These are phyloP conservation scores for Cryphonectria naterciae DNA, from an alignment of 2,329 filamentous ascomycete species.

Conservation along the genomic window DNA sequence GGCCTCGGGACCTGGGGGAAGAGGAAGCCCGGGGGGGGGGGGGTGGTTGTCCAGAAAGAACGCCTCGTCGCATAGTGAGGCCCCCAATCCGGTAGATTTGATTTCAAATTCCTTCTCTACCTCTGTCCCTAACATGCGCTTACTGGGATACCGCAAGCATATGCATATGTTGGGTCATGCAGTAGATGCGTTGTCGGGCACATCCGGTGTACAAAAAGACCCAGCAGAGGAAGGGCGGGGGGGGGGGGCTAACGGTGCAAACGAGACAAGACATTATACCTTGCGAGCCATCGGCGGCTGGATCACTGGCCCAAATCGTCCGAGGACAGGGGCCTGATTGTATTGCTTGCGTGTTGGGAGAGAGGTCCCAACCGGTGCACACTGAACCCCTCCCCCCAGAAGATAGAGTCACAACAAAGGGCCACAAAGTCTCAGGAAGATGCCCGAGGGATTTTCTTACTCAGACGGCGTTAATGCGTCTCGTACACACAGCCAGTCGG, in stretches of 20 bases:
- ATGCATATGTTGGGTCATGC: conserved; percentile 4
- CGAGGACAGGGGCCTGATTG: not conserved
- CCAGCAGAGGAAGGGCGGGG: not conserved
- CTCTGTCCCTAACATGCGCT: not conserved
- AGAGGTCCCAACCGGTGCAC: not conserved
- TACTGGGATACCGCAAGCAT: not conserved
- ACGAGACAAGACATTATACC: not conserved
- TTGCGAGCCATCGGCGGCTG: not conserved
- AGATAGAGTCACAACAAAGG: not conserved
- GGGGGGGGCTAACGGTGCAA: too few relatives aligned
- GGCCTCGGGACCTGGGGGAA: too few relatives aligned
- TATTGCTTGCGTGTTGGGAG: not conserved
- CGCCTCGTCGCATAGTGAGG: too few relatives aligned
- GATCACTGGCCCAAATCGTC: not conserved
- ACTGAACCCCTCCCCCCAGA: not conserved
- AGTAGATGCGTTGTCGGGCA: not conserved
- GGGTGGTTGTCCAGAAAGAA: not conserved
- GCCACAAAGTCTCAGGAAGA: not conserved
- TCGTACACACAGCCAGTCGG: conserved; percentile 5
- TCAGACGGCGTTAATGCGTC: conserved; percentile 6
- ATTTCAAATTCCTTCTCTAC: not conserved
- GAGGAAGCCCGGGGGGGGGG: too few relatives aligned
- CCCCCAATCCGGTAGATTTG: not conserved
- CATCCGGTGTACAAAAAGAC: not conserved
- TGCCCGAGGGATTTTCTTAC: conserved; percentile 3